A percentile compares a stretch with the other conserved stretches of the same genome.
These are phyloP conservation scores for Alternaria brassicicola DNA, from an alignment of 2,329 filamentous ascomycete species.

Conservation along the genomic window DNA sequence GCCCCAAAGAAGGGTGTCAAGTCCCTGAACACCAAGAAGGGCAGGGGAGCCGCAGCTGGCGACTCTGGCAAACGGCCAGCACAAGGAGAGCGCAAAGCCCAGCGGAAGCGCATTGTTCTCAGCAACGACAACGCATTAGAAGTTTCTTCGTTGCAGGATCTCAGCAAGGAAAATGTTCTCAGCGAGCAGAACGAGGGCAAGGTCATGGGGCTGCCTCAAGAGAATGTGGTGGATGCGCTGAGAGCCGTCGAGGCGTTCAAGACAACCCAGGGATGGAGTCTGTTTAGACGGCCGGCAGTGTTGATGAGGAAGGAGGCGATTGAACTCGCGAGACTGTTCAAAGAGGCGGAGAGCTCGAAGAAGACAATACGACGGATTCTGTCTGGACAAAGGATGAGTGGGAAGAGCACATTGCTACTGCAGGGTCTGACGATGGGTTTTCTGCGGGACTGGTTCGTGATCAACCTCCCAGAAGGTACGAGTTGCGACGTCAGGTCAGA, in stretches of 20 bases:
- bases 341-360: slow-evolving; percentile 62
- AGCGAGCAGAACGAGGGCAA: slow-evolving; percentile 60
- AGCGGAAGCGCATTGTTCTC: slow-evolving; percentile 86
- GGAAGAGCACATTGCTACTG: slow-evolving; percentile 85
- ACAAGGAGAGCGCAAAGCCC: slow-evolving; percentile 82
- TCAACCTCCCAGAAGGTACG: slow-evolving; percentile 87
- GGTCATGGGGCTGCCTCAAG: slow-evolving; percentile 73
- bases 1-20: slow-evolving; percentile 47
- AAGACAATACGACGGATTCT: slow-evolving; percentile 69
- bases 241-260: slow-evolving; percentile 90
- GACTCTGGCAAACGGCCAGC: slow-evolving; percentile 62
- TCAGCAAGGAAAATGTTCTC: slow-evolving; percentile 61
- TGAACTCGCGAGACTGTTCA: slow-evolving; percentile 62
- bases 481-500: background rate
- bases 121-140: slow-evolving; percentile 92
- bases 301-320: slow-evolving; percentile 81
- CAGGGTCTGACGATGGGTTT: slow-evolving; percentile 84
- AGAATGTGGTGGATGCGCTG: slow-evolving; percentile 76
- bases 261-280: slow-evolving; percentile 81
- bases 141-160: slow-evolving; percentile 69
- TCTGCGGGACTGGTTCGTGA: slow-evolving; percentile 83
- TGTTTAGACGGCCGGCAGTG: slow-evolving; percentile 82
- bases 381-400: slow-evolving; percentile 73
- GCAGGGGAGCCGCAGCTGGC: slow-evolving; percentile 49
- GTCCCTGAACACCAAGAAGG: slow-evolving; percentile 51